Conservation (phyloP, 2,329 filamentous ascomycete genomes). For the Paradendryphiella salina region DNA sequence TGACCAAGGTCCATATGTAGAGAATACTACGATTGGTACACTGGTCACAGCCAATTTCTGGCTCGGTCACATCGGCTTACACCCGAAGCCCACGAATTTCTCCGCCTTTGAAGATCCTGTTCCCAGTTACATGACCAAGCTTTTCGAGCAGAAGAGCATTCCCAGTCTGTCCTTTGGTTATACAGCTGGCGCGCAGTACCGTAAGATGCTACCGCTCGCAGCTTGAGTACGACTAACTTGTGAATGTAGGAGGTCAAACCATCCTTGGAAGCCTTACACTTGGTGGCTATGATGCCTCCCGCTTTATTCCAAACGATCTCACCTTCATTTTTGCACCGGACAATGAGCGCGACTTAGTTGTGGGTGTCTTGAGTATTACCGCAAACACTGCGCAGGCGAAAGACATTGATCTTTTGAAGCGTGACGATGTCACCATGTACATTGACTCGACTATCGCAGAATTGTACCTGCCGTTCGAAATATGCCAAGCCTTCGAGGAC, state of each 20-base stretch:
- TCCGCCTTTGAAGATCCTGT: slow-evolving; percentile 57
- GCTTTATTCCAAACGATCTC: slow-evolving; percentile 63
- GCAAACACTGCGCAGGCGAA: slow-evolving; percentile 35
- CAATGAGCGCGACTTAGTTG: slow-evolving; percentile 62
- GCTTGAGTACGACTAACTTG: slow-evolving; percentile 9
- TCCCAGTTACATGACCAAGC: slow-evolving; percentile 56
- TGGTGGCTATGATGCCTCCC: slow-evolving; percentile 69
- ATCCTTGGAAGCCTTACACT: slow-evolving; percentile 61
- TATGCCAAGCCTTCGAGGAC: slow-evolving; percentile 67
- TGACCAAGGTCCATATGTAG: slow-evolving; percentile 47
- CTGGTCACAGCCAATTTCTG: slow-evolving; percentile 49
- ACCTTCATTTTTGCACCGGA: slow-evolving; percentile 62
- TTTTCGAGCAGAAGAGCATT: slow-evolving; percentile 61
- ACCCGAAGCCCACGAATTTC: slow-evolving; percentile 56
- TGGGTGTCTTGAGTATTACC: slow-evolving; percentile 56
- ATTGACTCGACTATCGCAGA: slow-evolving; percentile 56
- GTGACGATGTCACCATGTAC: slow-evolving; percentile 47
- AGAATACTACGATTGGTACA: slow-evolving; percentile 50
- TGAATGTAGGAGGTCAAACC: slow-evolving; percentile 36
- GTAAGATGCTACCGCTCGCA: slow-evolving; percentile 49
- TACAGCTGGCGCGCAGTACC: slow-evolving; percentile 74
- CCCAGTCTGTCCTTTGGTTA: slow-evolving; percentile 76
- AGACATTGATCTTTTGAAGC: slow-evolving; percentile 44
- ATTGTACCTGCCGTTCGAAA: slow-evolving; percentile 53
- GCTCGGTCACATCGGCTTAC: slow-evolving; percentile 54